Evolutionary conservation across 2,329 filamentous ascomycete genomes (phyloP), one percentile per base, ranked within the genome.

Genomic region (Cordyceps cateniannulata): DNA sequence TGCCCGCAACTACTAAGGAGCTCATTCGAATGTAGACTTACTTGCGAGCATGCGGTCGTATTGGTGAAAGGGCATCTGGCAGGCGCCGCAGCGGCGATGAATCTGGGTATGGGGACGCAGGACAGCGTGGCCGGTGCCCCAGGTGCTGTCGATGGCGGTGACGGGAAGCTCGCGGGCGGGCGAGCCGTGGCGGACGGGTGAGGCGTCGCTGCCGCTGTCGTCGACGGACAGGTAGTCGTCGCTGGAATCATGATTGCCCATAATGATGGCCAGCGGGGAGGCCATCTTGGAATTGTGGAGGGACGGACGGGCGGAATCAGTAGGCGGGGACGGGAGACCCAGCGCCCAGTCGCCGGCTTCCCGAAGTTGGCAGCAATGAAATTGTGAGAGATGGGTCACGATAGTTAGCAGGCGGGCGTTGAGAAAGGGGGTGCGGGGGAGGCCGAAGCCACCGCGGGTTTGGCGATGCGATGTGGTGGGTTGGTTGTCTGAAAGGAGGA

Each of bases 41-140:
- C 57, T 52, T 10, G 57, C 57, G 12, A 60, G 2, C 48, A 60
- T 52, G 38, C 49, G 48, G n/a, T 60, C 57, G 16, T 53, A 42
- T 4, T 29, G 25, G n/a, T 38, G 35, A 60, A 60, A 60, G 12
- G 57, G 44, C 38, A 52, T 40, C 38, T 60, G 57, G 27, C 57
- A 60, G 12, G 38, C 40, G 40, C 57, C 49, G n/a, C 57, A 60
- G 3, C 40, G 48, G 7, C 25, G 57, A 45, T 60, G 57, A 38
- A 60, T 60, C 55, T 51, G 55, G 16, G 55, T 59, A 44, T 59
- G 55, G 22, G 55, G 55, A n/a, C 55, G 55, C 29, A 24, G 22
- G 14, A 45, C 18, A 7, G 45, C 20, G 9, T 32, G 29, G 18
- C 42, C 54, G 3, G 32, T 3, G 1, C 16, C 54, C 54, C 54